Base-by-base conservation (phyloP, 2,329 filamentous ascomycete species). In the Penicillium brevicompactum region DNA sequence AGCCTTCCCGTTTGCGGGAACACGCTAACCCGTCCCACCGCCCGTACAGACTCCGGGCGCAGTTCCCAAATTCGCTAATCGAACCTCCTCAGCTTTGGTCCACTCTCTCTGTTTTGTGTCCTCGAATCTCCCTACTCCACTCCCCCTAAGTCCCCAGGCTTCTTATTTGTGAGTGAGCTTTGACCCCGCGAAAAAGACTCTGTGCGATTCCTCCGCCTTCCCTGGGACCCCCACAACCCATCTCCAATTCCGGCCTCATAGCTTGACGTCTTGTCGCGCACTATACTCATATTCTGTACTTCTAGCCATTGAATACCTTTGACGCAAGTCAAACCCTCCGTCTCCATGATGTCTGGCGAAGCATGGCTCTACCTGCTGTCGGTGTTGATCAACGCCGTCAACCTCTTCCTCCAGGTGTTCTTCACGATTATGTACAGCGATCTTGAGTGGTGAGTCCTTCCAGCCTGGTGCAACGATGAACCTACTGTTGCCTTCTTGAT, bases 381-480 rank as follows among this genome's bases (percentile, higher is more conserved):
- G 80, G 95, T 99, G 78, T 85, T 99, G 76, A 95, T 99, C 83
- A 99, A 99, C 82, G 94, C 94, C 82, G 92, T 99, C 86, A 99
- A 99, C 84, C 86, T 99, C 73, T 99, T 99, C 80, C 85, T 99
- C 55, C 95, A 99, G 82, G 94, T 99, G 70, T 99, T 99, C 85
- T 99, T 99, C 82, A 99, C 94, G 56, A 99, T 99, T 74, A 99
- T 99, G 95, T 99, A 97, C 82, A 96, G 91, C 78, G 94, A 99
- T 84, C 80, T 99, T 71, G 94, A 99, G 89, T 99, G 94, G 92
- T 96, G 82, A 72, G 90, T 83, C n/a, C 14, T 30, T 43, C 34
- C 18, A 34, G 46, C 24, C 41, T 18, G n/a, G 18, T 41, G 9
- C 16, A 9, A 11, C 3, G 18, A 27, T 18, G 16, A 22, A n/a